phyloP scores from a whole-genome alignment of 495 filamentous ascomycete species.

The Daldinia decipiens region DNA sequence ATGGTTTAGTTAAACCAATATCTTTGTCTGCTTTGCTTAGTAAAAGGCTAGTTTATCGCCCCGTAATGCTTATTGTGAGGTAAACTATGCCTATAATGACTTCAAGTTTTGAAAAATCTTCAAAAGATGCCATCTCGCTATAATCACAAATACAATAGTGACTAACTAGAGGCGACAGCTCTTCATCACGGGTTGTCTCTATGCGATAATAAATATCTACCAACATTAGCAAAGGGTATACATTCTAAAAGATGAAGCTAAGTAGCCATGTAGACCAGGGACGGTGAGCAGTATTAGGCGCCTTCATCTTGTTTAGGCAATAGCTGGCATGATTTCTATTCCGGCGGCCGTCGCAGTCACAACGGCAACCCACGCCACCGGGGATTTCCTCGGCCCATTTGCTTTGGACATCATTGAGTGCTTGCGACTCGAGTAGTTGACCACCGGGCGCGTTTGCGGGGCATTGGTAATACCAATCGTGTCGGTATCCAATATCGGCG shows the following conservation, averaged over 20 bases:
- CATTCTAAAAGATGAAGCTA: conserved; percentile 37
- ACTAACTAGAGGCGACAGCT: not conserved
- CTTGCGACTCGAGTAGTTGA: conserved; percentile 50
- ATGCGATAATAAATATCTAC: not conserved
- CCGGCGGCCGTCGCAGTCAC: conserved; percentile 54
- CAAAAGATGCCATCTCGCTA: too few species aligned
- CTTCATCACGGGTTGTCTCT: not conserved
- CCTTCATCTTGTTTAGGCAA: conserved; percentile 51
- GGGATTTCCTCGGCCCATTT: conserved; percentile 48
- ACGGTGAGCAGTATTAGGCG: conserved; percentile 49
- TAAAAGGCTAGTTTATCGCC: not conserved
- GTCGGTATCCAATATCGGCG: conserved; percentile 63
- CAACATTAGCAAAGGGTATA: not conserved
- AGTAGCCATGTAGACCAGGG: conserved; percentile 45
- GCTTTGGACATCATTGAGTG: conserved; percentile 41
- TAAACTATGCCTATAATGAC: not conserved
- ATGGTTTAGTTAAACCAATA: not conserved
- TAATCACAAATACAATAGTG: not conserved
- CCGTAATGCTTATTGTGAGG: not conserved
- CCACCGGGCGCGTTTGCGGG: conserved; percentile 57
- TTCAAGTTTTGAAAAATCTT: not conserved
- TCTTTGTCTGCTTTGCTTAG: not conserved
- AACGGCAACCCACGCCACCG: conserved; percentile 57
- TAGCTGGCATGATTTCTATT: conserved; percentile 49
- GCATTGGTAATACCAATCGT: conserved; percentile 60